Conservation (phyloP, 768 basidiomycete genomes). For the Cantharellus anzutake region DNA sequence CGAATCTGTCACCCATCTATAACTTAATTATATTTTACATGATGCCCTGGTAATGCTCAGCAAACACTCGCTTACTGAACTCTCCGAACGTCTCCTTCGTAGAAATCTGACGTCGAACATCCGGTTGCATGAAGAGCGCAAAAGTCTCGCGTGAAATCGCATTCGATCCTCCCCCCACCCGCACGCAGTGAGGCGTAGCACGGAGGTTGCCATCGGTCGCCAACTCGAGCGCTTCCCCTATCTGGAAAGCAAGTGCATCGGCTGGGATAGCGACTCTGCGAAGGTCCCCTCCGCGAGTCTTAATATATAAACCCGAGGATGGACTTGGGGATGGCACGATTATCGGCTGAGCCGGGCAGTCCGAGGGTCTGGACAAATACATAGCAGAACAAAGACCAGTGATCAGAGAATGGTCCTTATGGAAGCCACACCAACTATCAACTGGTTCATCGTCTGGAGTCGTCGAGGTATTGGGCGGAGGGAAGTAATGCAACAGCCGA, state of each 20-base stretch:
- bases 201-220: conserved; percentile 63
- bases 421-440: conserved; percentile 91
- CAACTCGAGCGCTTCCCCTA: conserved; percentile 79
- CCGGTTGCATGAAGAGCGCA: conserved; percentile 77
- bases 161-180: conserved; percentile 33
- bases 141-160: conserved; percentile 47
- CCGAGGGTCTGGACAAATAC: conserved; percentile 37
- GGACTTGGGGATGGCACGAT: conserved; percentile 50
- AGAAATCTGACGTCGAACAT: conserved; percentile 57
- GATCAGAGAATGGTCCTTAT: conserved; percentile 62
- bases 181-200: conserved; percentile 91
- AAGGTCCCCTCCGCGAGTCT: conserved; percentile 57
- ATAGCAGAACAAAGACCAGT: conserved; percentile 91
- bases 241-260: conserved; percentile 86
- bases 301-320: conserved; percentile 78
- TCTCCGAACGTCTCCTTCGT: conserved; percentile 63
- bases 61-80: conserved; percentile 71
- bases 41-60: conserved; percentile 27
- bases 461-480: conserved; percentile 30
- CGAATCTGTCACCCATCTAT: not conserved
- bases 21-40: not conserved
- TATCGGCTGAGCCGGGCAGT: conserved; percentile 18
- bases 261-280: conserved; percentile 73
- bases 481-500: conserved; percentile 91
- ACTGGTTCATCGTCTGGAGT: conserved; percentile 38